Evolutionary conservation across 176 grass and related monocot genomes (phyloP).

Genomic region (Aegilops umbellulata): DNA sequence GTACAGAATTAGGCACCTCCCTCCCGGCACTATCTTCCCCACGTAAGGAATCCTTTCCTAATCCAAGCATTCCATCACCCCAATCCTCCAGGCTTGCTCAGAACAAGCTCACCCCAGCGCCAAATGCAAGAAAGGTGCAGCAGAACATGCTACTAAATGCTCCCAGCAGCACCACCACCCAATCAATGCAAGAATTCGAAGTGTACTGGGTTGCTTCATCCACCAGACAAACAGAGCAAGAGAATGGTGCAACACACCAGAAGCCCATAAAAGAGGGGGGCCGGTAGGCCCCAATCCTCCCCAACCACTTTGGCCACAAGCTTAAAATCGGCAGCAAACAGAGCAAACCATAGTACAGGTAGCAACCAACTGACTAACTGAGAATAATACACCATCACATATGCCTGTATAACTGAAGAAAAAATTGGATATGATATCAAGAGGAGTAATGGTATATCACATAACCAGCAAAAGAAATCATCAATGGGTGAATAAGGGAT

Average conservation of each 20-base stretch:
- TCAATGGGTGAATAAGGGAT: background rate
- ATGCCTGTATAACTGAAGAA: background rate
- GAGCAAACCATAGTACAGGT: background rate
- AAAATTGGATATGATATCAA: background rate
- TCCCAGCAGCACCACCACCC: background rate
- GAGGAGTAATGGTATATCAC: background rate
- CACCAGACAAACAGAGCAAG: conserved; percentile 24
- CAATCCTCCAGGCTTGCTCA: conserved; percentile 35
- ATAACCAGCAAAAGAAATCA: background rate
- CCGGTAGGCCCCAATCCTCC: conserved; percentile 20
- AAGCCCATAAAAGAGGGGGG: conserved; percentile 36
- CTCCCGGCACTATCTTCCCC: background rate
- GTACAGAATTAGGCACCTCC: conserved; percentile 27
- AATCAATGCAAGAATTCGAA: conserved; percentile 28
- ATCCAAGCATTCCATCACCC: conserved; percentile 36
- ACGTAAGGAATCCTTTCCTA: conserved; percentile 32
- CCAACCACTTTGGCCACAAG: conserved; percentile 40
- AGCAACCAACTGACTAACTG: conserved; percentile 6
- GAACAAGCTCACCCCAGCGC: conserved; percentile 15
- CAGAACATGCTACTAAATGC: conserved; percentile 30
- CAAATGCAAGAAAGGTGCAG: conserved; percentile 34
- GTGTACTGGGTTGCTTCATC: conserved; percentile 29
- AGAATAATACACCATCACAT: no score
- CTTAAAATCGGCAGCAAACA: conserved; percentile 27
- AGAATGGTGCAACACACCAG: conserved; percentile 44